phyloP scores from a whole-genome alignment of 2,329 filamentous ascomycete genomes.

The Xylariaceae sp. region DNA sequence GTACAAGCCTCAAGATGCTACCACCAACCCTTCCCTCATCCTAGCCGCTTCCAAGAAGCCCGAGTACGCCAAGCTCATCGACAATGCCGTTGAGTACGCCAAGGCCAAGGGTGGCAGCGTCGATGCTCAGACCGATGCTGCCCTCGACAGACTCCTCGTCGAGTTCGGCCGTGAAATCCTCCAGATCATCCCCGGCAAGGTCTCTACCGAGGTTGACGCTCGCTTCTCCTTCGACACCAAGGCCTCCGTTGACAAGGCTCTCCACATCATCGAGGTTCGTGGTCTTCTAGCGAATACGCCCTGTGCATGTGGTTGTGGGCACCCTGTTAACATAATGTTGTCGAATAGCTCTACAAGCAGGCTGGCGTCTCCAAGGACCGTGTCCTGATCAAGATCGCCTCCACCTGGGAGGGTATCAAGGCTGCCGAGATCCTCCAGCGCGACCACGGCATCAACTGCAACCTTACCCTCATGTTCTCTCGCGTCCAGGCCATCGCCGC shows the following conservation, averaged over 20 bases:
- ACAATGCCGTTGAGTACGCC: slow-evolving; percentile 76
- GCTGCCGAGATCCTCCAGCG: slow-evolving; percentile 94
- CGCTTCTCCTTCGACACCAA: slow-evolving; percentile 92
- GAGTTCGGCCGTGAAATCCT: slow-evolving; percentile 98
- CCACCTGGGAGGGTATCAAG: slow-evolving; percentile 99
- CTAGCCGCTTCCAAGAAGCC: slow-evolving; percentile 97
- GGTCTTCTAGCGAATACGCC: not conserved
- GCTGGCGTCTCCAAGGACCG: slow-evolving; percentile 89
- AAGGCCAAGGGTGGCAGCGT: slow-evolving; percentile 66
- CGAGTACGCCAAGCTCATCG: slow-evolving; percentile 90
- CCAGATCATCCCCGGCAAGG: slow-evolving; percentile 93
- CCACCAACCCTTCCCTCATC: slow-evolving; percentile 98
- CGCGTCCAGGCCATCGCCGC: slow-evolving; percentile 88
- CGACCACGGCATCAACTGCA: slow-evolving; percentile 95
- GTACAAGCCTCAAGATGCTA: slow-evolving; percentile 99
- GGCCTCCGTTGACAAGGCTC: slow-evolving; percentile 88
- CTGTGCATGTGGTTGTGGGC: not conserved
- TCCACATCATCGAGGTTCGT: slow-evolving; percentile 89
- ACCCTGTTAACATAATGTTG: slow-evolving; percentile 8
- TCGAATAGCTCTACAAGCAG: slow-evolving; percentile 79
- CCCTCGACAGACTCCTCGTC: slow-evolving; percentile 90
- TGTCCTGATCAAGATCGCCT: slow-evolving; percentile 96
- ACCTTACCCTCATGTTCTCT: slow-evolving; percentile 99
- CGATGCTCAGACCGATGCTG: slow-evolving; percentile 80
- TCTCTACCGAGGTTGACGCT: slow-evolving; percentile 97